phyloP scores from a whole-genome alignment of 192 early-diverging fungal genomes.

The Podila verticillata region DNA sequence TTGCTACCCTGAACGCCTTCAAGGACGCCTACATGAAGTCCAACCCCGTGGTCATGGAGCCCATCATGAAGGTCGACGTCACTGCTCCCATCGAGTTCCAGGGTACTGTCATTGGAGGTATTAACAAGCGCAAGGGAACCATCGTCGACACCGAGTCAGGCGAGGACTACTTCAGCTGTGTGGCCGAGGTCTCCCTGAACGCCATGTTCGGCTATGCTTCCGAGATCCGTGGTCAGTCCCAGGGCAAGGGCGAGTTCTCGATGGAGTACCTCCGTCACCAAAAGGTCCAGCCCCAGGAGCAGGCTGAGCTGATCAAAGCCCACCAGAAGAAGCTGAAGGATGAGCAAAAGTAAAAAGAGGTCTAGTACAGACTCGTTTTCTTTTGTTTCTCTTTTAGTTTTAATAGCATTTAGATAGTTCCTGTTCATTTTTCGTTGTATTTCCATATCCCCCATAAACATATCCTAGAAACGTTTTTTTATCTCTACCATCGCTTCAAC shows the following conservation, averaged over 20 bases:
- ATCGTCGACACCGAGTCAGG: slow-evolving; percentile 92
- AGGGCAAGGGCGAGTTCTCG: slow-evolving; percentile 98
- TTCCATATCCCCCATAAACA: not conserved
- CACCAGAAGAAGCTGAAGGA: slow-evolving; percentile 77
- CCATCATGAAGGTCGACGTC: slow-evolving; percentile 95
- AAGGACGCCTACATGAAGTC: slow-evolving; percentile 88
- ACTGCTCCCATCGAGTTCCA: slow-evolving; percentile 94
- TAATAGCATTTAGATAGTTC: not conserved
- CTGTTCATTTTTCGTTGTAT: not conserved
- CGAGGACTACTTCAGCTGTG: slow-evolving; percentile 90
- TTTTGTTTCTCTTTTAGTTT: not conserved
- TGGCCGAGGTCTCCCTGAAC: slow-evolving; percentile 93
- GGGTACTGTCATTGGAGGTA: slow-evolving; percentile 87
- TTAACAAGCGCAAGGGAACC: slow-evolving; percentile 98
- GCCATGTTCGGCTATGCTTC: slow-evolving; percentile 99
- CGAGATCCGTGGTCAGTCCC: slow-evolving; percentile 80
- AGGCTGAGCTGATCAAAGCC: slow-evolving; percentile 88
- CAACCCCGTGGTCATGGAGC: slow-evolving; percentile 89
- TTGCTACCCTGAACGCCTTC: slow-evolving; percentile 89
- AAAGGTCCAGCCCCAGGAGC: slow-evolving; percentile 80
- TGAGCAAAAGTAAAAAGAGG: slow-evolving; percentile 41
- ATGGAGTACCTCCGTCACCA: slow-evolving; percentile 96
- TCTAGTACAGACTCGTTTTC: not conserved
- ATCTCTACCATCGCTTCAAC: no score
- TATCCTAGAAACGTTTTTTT: not conserved